These are phyloP conservation scores for Hymenoscyphus occultus DNA, from an alignment of 2,329 filamentous ascomycete species.

Conservation along the genomic window DNA sequence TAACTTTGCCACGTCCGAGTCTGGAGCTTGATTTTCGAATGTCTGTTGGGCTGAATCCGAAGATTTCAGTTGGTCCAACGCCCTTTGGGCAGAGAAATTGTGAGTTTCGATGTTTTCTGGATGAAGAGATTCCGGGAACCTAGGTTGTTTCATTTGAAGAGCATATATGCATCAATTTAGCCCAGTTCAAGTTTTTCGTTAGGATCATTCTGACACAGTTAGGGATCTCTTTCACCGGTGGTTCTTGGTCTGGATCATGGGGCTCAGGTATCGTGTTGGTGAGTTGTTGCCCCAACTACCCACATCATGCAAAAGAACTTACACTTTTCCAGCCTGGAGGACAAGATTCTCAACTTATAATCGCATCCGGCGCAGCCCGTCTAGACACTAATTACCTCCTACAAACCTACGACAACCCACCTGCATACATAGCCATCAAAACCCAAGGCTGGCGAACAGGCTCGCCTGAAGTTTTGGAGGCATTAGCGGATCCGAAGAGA, in stretches of 20 bases:
- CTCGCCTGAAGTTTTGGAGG: conserved; percentile 39
- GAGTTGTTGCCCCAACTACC: not conserved
- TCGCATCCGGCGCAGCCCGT: conserved; percentile 32
- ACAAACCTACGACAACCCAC: conserved; percentile 46
- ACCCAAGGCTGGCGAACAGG: conserved; percentile 49
- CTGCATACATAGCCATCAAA: conserved; percentile 46
- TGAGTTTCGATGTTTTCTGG: conserved; percentile 4
- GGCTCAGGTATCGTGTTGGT: conserved; percentile 46
- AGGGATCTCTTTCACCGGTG: conserved; percentile 45
- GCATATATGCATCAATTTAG: not conserved
- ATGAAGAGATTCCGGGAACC: not conserved
- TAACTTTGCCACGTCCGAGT: conserved; percentile 46
- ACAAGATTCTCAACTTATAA: conserved; percentile 39
- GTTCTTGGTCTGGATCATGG: conserved; percentile 48
- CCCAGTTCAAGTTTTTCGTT: not conserved
- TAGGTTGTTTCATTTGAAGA: not conserved
- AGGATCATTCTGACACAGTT: not conserved
- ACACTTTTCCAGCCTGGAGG: conserved; percentile 33
- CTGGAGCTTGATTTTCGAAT: conserved; percentile 51
- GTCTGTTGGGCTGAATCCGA: conserved; percentile 45
- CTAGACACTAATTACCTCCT: conserved; percentile 51
- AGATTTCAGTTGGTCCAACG: conserved; percentile 44
- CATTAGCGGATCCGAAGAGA: conserved; percentile 28
- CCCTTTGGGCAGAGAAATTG: conserved; percentile 46
- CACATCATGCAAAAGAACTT: not conserved